Evolutionary conservation across 164 flowering plant species (phyloP).

Genomic region (Vitis rotundifolia): DNA sequence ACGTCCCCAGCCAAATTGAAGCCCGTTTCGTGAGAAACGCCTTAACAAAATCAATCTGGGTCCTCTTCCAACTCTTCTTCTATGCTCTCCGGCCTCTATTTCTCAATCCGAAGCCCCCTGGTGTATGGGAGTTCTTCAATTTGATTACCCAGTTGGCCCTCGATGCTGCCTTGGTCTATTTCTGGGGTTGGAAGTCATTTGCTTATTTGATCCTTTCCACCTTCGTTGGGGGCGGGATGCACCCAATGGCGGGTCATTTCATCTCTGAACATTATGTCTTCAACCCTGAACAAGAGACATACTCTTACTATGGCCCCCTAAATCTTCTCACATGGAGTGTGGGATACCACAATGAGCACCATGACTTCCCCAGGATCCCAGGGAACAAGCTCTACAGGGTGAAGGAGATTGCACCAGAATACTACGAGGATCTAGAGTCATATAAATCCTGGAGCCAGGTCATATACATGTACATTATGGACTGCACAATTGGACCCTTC

Average conservation of each 20-base stretch:
- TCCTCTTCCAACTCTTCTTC: constrained; percentile 83
- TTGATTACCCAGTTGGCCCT: constrained; percentile 59
- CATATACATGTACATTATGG: constrained; percentile 90
- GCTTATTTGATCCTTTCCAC: constrained; percentile 86
- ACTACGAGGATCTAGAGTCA: constrained; percentile 57
- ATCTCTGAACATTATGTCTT: constrained; percentile 93
- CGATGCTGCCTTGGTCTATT: constrained; percentile 62
- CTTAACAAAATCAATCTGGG: constrained; percentile 81
- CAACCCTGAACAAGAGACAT: constrained; percentile 85
- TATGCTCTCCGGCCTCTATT: constrained; percentile 91
- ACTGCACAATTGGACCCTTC: constrained; percentile 75
- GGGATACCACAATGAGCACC: constrained; percentile 98
- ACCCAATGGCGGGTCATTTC: constrained; percentile 98
- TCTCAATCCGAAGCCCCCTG: constrained; percentile 95
- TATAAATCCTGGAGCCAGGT: constrained; percentile 96
- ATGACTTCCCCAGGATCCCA: constrained; percentile 93
- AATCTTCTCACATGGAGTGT: constrained; percentile 92
- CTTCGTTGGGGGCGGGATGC: constrained; percentile 97
- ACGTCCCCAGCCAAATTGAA: constrained; percentile 75
- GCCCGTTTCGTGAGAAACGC: constrained; percentile 62
- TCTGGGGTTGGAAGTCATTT: constrained; percentile 80
- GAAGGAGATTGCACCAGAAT: constrained; percentile 93
- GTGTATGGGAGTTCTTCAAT: constrained; percentile 88
- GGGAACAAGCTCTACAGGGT: constrained; percentile 91
- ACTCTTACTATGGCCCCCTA: constrained; percentile 91